These are phyloP conservation scores for Vigna nakashimae DNA, from an alignment of 306 rosid genomes.

Conservation along the genomic window DNA sequence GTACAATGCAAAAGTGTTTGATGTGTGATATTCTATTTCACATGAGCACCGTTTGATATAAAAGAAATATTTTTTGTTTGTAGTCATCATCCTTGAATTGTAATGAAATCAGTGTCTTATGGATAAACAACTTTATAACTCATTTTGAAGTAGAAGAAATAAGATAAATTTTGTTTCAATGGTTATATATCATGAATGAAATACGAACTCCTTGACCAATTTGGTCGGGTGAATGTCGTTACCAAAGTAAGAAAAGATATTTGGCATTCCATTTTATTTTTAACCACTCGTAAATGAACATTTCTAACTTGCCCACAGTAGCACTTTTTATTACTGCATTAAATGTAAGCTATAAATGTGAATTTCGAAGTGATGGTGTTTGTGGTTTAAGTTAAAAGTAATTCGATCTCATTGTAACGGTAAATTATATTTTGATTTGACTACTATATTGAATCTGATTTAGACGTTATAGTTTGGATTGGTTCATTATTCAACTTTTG, in stretches of 20 bases:
- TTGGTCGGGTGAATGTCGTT: background rate
- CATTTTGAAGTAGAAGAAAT: slow-evolving; percentile 26
- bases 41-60: slow-evolving; percentile 31
- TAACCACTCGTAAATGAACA: background rate
- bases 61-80: slow-evolving; percentile 28
- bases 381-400: no score
- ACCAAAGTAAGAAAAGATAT: background rate
- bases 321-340: background rate
- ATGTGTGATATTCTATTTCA: slow-evolving; percentile 36
- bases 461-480: no score
- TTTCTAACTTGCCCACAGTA: background rate
- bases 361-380: no score
- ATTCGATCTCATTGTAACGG: no score
- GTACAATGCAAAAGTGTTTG: slow-evolving; percentile 38
- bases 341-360: background rate
- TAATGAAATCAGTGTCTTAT: slow-evolving; percentile 30
- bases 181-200: background rate
- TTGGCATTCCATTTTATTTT: background rate
- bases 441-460: no score
- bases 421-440: no score
- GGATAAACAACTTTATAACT: slow-evolving; percentile 15
- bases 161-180: slow-evolving; percentile 18
- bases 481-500: no score
- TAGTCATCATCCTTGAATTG: slow-evolving; percentile 19
- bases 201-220: background rate